Base-by-base conservation (phyloP, 2,329 filamentous ascomycete genomes). In the Penicillium decumbens region DNA sequence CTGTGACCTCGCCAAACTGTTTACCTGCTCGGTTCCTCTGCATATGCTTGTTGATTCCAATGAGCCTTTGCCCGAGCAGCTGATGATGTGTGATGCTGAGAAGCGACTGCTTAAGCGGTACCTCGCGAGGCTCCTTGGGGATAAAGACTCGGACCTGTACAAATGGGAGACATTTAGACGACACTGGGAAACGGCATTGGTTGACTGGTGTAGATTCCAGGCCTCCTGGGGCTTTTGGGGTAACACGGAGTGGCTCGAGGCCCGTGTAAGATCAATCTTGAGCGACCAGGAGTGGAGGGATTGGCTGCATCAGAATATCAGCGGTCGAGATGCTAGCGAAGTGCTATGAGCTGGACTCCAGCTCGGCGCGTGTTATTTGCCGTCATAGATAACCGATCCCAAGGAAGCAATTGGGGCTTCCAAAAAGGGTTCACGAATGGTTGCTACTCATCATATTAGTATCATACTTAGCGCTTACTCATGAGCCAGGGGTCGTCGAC, bases 141-240 rank as follows among this genome's bases (percentile, higher is more conserved):
- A 48, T 24, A 13, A 50, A 15, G 15, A 47, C 1, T 3, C 45
- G 5, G 51, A 44, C 0, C 69, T 70, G 28, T 87, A 86, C 47
- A 67, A 72, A 0, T 84, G 80, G 78, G 68, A 75, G 0, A 60
- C 68, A 0, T 79, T 87, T 13, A 61, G 76, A 4, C 66, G 76
- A 18, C 83, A 87, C 56, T 87, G 83, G 82, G 82, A 87, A 63
- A 78, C 77, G 3, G 83, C 84, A 0, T 64, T 87, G 3, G 82
- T 87, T 0, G 84, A 87, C 59, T 87, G 84, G 84, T 75, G 83
- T 51, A 64, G 80, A 5, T 82, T 82, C 45, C 79, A 82, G 63
- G 79, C 79, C 0, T 80, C 78, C 0, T 82, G 80, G 80, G 80
- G 80, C 0, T 82, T 81, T 51, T 82, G 80, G 80, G 80, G 80